Percentiles rank a stretch among this genome's conserved stretches.
These are phyloP conservation scores for Schoenoplectus tabernaemontani DNA, from an alignment of 202 grass and related monocot species.

Conservation along the genomic window DNA sequence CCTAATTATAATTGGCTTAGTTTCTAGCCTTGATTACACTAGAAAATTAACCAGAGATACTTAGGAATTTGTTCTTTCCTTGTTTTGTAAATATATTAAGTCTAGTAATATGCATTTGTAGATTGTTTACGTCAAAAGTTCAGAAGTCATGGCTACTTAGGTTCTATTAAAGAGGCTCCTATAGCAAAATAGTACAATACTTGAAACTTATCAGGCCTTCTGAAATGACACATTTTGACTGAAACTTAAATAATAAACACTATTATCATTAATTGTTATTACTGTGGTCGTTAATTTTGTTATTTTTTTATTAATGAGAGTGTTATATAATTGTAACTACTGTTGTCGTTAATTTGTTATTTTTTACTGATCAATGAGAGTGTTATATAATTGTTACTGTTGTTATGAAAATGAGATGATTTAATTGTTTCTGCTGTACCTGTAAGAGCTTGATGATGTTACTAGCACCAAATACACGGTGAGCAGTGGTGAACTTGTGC, in stretches of 20 bases:
- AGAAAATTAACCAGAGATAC: background rate
- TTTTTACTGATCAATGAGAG: too few species aligned
- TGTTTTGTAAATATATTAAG: background rate
- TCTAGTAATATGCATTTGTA: background rate
- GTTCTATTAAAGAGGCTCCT: too few species aligned
- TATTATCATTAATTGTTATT: background rate
- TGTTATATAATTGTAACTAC: background rate
- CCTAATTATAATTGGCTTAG: background rate
- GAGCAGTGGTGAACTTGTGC: constrained; percentile 84
- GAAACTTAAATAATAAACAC: background rate
- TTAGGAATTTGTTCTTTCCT: background rate
- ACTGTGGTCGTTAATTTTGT: background rate
- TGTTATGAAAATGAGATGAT: background rate
- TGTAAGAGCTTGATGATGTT: constrained; percentile 98
- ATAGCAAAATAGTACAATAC: background rate
- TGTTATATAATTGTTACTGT: background rate
- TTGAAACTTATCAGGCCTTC: background rate
- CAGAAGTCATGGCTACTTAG: background rate
- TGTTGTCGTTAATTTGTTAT: background rate
- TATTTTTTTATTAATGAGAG: background rate
- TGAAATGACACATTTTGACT: background rate
- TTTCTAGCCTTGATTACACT: background rate
- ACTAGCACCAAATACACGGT: constrained; percentile 94
- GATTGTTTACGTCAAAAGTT: background rate
- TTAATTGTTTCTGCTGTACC: constrained; percentile 19